Evolutionary conservation across 2,329 filamentous ascomycete genomes (phyloP), one percentile per base, ranked within the genome.

Genomic region (Neodidymelliopsis sp.): DNA sequence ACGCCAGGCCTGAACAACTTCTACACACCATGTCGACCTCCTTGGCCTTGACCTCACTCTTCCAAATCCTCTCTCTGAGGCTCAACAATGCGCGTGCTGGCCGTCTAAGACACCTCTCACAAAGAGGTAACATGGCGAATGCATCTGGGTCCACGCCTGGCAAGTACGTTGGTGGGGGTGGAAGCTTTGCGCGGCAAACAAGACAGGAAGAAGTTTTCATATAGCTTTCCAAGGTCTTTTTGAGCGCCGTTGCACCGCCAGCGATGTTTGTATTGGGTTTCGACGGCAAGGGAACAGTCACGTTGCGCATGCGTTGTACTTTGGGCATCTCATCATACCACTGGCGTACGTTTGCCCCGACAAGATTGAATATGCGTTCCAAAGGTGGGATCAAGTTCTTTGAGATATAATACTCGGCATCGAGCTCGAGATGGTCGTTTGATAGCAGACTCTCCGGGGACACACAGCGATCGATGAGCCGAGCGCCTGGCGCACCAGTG

Each of bases 301-400:
- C 74, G 44, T 82, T 83, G 20, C 87, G 82, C 34, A 93, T 84
- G 7, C 88, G 86, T 66, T 91, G 89, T 15, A 94, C 80, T 70
- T 95, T 96, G 34, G 93, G 93, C 91, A 97, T 95, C 73, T 97
- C 91, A 56, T 96, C 91, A 66, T 91, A 97, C 94, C 94, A 99
- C 50, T 84, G 82, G 13, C 89, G 79, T 0, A 97, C 89, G 68
- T 94, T 96, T 23, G 91, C 94, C 6, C 94, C 94, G 2, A 97
- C 89, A 2, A 99, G 86, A 65, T 94, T 96, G 77, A 99, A 97
- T 57, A 99, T 97, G 20, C 94, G 87, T 72, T 97, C 93, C 0
- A 99, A 81, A 0, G 94, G 94, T 5, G 94, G 94, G 38, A 99
- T 95, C 7, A 99, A 70, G 68, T 97, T 97, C 77, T 97, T 97